Base-by-base conservation (phyloP, 2,329 filamentous ascomycete species). In the Cladobotryum protrusum region DNA sequence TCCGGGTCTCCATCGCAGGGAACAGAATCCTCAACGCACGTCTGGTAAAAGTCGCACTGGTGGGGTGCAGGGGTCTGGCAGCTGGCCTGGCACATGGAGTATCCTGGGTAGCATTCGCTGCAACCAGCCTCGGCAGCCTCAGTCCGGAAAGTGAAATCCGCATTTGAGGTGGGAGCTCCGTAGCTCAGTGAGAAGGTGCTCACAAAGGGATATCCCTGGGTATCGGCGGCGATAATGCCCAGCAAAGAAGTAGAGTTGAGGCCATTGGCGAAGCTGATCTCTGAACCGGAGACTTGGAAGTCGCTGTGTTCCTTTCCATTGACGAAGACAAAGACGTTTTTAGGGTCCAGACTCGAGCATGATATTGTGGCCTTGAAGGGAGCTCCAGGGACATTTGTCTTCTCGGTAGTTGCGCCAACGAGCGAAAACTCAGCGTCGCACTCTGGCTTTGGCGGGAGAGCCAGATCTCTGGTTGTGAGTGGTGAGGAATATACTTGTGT, bases 211-310 rank as follows among this genome's bases (percentile, higher is more conserved):
- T 45, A 50, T 14, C 48, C 48, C 12, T 50, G 24, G 12, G 29
- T 45, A 32, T 50, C 43, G 34, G 43, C 48, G 9, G 48, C 48
- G 48, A 50, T 45, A 24, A 50, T 50, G 29, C 48, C 48, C 33
- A 50, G 35, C 9, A 50, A 12, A 14, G 43, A 43, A 19, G 43
- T 50, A 2, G 43, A 18, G 33, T 36, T 42, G 11, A 50, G 48
- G 7, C 48, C 48, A 9, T 50, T 34, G 13, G 42, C 11, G 14
- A 50, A 50, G 3, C 12, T 19, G 35, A 50, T 42, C 8, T 35
- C 36, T 11, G 48, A 50, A 4, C 18, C 48, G 3, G 48, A 49
- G 2, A 29, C 36, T 15, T 41, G 35, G 12, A 45, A 45, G 15
- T 50, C 36, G 43, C n/a, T 17, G 33, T 50, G 35, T 18, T 41